phyloP scores from a whole-genome alignment of 2,329 filamentous ascomycete genomes.

The Fusarium sp. region DNA sequence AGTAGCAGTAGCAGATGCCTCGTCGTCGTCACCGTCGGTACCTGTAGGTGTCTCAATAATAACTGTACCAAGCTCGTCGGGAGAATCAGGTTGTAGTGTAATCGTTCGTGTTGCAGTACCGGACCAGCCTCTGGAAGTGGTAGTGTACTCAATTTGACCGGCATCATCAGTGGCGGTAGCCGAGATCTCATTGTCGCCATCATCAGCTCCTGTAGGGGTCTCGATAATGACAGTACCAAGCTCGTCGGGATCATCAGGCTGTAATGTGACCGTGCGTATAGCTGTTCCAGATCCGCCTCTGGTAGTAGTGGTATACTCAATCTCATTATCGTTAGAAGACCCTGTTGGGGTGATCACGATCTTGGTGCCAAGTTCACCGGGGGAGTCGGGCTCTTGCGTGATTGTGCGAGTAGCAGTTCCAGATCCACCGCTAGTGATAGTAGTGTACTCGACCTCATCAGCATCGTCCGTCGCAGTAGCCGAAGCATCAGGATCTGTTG shows the following conservation, averaged over 20 bases:
- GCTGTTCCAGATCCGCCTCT: background rate
- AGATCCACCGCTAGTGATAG: background rate
- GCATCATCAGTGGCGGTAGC: background rate
- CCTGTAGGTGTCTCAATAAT: background rate
- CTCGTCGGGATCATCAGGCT: background rate
- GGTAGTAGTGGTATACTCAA: background rate
- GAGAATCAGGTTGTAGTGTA: background rate
- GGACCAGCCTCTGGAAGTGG: background rate
- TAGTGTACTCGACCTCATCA: background rate
- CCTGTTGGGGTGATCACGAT: background rate
- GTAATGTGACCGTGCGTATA: conserved; percentile 1
- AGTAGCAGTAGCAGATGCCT: background rate
- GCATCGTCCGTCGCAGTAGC: background rate
- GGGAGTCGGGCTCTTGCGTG: background rate
- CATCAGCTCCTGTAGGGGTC: background rate
- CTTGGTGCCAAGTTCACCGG: background rate
- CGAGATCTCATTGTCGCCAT: too few relatives aligned
- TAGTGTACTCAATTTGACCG: background rate
- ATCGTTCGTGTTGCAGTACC: background rate
- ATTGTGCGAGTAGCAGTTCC: conserved; percentile 1
- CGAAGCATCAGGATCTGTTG: too few relatives aligned
- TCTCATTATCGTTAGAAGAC: background rate
- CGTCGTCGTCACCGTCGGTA: too few relatives aligned
- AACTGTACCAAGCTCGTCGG: background rate
- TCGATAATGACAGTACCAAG: conserved; percentile 10